Evolutionary conservation across 2,329 filamentous ascomycete species (phyloP).

Genomic region (Alternaria metachromatica): DNA sequence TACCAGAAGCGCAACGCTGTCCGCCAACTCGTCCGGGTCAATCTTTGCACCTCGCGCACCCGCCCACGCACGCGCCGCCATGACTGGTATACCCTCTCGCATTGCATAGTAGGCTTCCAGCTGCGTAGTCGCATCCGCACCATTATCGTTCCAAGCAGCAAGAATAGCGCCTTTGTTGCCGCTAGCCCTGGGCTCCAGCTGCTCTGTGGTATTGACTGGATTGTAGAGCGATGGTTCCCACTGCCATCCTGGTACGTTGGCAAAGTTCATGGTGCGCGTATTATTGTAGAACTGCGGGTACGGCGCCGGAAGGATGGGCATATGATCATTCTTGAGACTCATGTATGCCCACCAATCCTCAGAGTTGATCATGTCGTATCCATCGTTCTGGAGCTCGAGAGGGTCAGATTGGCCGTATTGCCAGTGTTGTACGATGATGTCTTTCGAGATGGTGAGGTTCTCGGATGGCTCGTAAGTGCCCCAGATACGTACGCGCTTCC

Average conservation of each 20-base stretch:
- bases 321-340: conserved; percentile 61
- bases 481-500: conserved; percentile 46
- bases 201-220: conserved; percentile 51
- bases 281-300: conserved; percentile 58
- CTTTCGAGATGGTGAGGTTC: conserved; percentile 47
- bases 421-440: conserved; percentile 57
- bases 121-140: conserved; percentile 57
- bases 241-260: conserved; percentile 50
- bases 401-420: conserved; percentile 59
- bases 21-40: conserved; percentile 27
- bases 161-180: conserved; percentile 46
- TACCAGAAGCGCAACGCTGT: conserved; percentile 49
- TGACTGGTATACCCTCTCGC: conserved; percentile 54
- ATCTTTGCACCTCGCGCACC: conserved; percentile 48
- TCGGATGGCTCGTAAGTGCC: conserved; percentile 55
- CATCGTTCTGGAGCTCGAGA: conserved; percentile 45
- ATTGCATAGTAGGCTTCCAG: conserved; percentile 58
- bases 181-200: conserved; percentile 40
- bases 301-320: conserved; percentile 54
- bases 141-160: conserved; percentile 59
- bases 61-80: conserved; percentile 54
- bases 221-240: conserved; percentile 57
- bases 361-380: conserved; percentile 55
- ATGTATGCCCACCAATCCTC: conserved; percentile 63
- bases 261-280: conserved; percentile 56